phyloP scores from a whole-genome alignment of 441 rosid genomes.

The Mallotus japonicus region DNA sequence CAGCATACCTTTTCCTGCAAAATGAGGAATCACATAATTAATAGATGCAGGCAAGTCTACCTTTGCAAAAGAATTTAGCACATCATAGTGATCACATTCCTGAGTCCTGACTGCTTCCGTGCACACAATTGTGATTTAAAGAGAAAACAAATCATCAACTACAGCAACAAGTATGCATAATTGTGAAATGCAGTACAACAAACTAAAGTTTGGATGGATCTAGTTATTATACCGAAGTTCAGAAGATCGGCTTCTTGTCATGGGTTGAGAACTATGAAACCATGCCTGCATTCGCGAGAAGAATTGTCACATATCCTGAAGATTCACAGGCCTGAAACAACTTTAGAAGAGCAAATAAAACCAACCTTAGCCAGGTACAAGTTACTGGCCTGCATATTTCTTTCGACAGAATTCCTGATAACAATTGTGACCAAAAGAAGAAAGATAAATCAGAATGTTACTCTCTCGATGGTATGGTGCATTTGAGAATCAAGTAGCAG shows the following conservation, averaged over 20 bases:
- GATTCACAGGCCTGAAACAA: slow-evolving; percentile 14
- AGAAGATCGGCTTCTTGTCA: slow-evolving; percentile 78
- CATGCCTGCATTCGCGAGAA: slow-evolving; percentile 50
- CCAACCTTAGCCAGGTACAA: slow-evolving; percentile 62
- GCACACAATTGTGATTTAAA: background rate
- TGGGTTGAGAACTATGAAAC: slow-evolving; percentile 70
- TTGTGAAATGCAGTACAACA: background rate
- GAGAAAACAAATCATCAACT: background rate
- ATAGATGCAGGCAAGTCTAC: too few relatives aligned
- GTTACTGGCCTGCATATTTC: slow-evolving; percentile 47
- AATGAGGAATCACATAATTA: background rate
- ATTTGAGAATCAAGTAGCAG: background rate
- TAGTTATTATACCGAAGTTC: slow-evolving; percentile 48
- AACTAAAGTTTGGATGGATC: background rate
- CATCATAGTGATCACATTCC: too few relatives aligned
- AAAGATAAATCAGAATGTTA: background rate
- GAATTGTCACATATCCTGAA: slow-evolving; percentile 17
- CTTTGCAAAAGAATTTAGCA: too few relatives aligned
- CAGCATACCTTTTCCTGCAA: slow-evolving; percentile 65
- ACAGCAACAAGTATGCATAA: too few relatives aligned
- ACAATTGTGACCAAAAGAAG: background rate
- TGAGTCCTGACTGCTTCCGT: too few relatives aligned
- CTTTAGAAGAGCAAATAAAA: background rate
- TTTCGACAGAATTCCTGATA: slow-evolving; percentile 46
- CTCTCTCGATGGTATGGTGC: background rate